Conservation (phyloP, 2,329 filamentous ascomycete species). For the Byssothecium circinans region DNA sequence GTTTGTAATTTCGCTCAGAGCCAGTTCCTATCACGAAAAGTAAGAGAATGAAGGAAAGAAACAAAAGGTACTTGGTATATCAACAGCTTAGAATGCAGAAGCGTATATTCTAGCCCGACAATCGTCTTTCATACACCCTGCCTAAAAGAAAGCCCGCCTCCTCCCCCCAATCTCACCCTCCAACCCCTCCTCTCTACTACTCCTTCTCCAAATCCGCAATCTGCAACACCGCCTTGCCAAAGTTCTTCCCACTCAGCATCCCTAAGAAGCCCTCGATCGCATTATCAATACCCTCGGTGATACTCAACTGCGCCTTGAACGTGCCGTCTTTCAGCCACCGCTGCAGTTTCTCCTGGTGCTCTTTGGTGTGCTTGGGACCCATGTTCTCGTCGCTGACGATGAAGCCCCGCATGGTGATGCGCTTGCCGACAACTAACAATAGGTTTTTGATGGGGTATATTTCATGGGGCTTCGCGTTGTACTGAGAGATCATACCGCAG, state of each 20-base stretch:
- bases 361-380: slow-evolving; percentile 65
- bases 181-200: slow-evolving; percentile 7
- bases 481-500: slow-evolving; percentile 71
- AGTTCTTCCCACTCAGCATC: slow-evolving; percentile 77
- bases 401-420: slow-evolving; percentile 74
- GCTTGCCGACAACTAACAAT: slow-evolving; percentile 65
- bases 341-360: slow-evolving; percentile 75
- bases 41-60: too few species aligned
- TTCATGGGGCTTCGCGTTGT: slow-evolving; percentile 65
- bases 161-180: too few species aligned
- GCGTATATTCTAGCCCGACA: too few species aligned
- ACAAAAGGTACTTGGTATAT: too few species aligned
- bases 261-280: slow-evolving; percentile 72
- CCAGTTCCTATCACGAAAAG: too few species aligned
- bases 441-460: slow-evolving; percentile 69
- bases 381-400: slow-evolving; percentile 68
- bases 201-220: slow-evolving; percentile 49
- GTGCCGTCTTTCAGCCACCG: slow-evolving; percentile 76
- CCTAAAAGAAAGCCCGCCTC: too few species aligned
- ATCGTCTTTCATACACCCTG: too few species aligned
- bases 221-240: slow-evolving; percentile 82
- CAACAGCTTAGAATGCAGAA: too few species aligned
- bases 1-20: too few species aligned
- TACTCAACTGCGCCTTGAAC: slow-evolving; percentile 68
- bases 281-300: slow-evolving; percentile 77